phyloP scores from a whole-genome alignment of 2,329 filamentous ascomycete species.

The Venturia effusa region DNA sequence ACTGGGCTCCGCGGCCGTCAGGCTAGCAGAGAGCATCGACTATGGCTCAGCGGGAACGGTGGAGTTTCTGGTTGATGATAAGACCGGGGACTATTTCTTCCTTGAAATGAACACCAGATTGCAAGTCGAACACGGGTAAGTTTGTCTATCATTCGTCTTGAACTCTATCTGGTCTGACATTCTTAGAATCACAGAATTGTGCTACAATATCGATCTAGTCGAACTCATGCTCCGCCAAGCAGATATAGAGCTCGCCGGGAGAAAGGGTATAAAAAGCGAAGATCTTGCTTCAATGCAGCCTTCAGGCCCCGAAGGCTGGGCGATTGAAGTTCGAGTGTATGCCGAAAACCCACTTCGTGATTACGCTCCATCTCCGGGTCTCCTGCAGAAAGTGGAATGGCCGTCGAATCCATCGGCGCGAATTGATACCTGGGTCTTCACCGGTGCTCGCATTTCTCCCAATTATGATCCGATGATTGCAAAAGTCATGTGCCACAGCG shows the following conservation, averaged over 20 bases:
- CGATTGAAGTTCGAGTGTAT: slow-evolving; percentile 45
- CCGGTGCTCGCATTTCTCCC: slow-evolving; percentile 45
- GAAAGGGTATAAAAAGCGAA: slow-evolving; percentile 32
- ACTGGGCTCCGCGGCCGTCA: slow-evolving; percentile 58
- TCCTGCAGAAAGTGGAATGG: slow-evolving; percentile 47
- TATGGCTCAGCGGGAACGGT: slow-evolving; percentile 87
- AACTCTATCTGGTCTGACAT: background rate
- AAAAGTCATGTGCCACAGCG: slow-evolving; percentile 46
- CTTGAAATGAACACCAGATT: slow-evolving; percentile 49
- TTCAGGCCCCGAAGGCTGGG: slow-evolving; percentile 32
- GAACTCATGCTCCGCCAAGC: slow-evolving; percentile 47
- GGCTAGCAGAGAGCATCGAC: slow-evolving; percentile 42
- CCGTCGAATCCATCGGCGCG: slow-evolving; percentile 37
- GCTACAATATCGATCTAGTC: slow-evolving; percentile 43
- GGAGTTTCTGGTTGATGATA: slow-evolving; percentile 81
- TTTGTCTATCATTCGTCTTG: background rate
- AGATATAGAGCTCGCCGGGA: slow-evolving; percentile 36
- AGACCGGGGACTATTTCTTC: slow-evolving; percentile 66
- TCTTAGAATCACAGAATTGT: slow-evolving; percentile 41
- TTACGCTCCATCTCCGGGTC: slow-evolving; percentile 49
- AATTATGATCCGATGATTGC: slow-evolving; percentile 49
- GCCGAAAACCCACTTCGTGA: slow-evolving; percentile 48
- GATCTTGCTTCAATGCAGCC: slow-evolving; percentile 34
- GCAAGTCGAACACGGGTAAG: slow-evolving; percentile 43
- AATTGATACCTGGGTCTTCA: slow-evolving; percentile 54